Base-by-base conservation (phyloP, 768 basidiomycete species). In the Russula olivacea region DNA sequence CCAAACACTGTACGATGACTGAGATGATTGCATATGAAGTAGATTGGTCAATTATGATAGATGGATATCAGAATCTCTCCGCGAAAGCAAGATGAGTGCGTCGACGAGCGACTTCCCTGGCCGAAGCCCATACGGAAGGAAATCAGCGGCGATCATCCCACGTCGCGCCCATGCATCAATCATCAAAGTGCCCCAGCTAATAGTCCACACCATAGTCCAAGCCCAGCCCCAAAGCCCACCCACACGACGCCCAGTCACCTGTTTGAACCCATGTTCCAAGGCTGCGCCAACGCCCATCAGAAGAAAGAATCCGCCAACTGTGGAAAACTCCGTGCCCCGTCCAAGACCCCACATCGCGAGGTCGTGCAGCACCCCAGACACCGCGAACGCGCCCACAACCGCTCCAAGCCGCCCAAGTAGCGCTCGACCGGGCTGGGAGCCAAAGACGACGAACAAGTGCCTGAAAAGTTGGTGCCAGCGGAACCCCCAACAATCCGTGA, bases 301-400 rank as follows among this genome's bases (percentile, higher is more conserved):
- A 52, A 87, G 34, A 69, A 88, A 89, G 69, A 82, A 87, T 2
- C 79, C 80, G 2, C 73, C 71, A 6, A 83, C 74, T 5, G 60
- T 61, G 7, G 63, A 15, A 0, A 82, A 77, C 53, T 86, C 81
- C 1, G 75, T 73, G 12, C 83, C 86, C 4, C 75, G 75, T 1
- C 79, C 81, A 81, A 88, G 80, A 4, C 83, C 84, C 77, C 80
- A 86, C 58, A 83, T 64, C 12, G 82, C 85, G 17, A 81, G 45
- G 63, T 83, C 78, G 61, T 91, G 88, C 4, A 89, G 67, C 4
- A 82, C 34, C 7, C 79, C 85, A 0, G 88, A 89, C 7, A 81
- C 63, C 1, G 80, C 54, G 69, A 89, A 89, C 5, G 79, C 80
- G 8, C 85, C 87, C 2, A 88, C 55, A 4, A 88, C 73, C 4